Percentiles rank a stretch among this genome's conserved stretches.
phyloP scores from a whole-genome alignment of 495 filamentous ascomycete species.

The Talaromyces nanjingensis region DNA sequence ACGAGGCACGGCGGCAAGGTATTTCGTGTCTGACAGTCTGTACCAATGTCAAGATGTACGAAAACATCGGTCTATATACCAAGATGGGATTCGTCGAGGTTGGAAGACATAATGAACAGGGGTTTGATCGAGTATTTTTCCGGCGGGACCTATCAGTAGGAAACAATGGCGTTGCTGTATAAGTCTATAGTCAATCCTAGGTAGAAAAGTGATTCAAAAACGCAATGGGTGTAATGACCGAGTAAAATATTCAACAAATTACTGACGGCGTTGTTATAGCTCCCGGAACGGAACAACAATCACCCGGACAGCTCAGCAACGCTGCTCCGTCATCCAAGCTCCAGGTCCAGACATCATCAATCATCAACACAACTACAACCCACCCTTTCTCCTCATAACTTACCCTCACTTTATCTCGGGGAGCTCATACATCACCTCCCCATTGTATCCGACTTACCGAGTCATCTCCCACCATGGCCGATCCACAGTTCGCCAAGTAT shows the following conservation, averaged over 20 bases:
- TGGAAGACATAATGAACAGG: constrained; percentile 16
- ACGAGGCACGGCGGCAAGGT: neutral
- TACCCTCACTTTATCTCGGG: neutral
- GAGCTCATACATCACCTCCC: neutral
- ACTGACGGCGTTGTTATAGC: neutral
- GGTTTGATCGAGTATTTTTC: neutral
- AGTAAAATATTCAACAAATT: neutral
- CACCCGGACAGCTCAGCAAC: neutral
- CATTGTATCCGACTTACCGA: neutral
- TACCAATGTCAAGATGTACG: constrained; percentile 33
- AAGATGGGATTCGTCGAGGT: constrained; percentile 28
- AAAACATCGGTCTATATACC: constrained; percentile 27
- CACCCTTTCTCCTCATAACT: neutral
- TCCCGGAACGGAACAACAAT: constrained; percentile 2
- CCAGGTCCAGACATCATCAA: neutral
- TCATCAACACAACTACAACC: neutral
- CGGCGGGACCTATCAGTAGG: neutral
- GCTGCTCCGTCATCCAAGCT: constrained; percentile 3
- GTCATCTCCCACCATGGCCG: constrained; percentile 64
- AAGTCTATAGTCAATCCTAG: neutral
- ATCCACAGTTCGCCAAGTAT: constrained; percentile 94
- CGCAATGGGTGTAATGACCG: neutral
- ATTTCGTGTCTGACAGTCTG: constrained; percentile 18
- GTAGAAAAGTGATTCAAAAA: neutral
- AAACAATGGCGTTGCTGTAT: neutral